These are phyloP conservation scores for Quercus phellos DNA, from an alignment of 331 rosid species.

Conservation along the genomic window DNA sequence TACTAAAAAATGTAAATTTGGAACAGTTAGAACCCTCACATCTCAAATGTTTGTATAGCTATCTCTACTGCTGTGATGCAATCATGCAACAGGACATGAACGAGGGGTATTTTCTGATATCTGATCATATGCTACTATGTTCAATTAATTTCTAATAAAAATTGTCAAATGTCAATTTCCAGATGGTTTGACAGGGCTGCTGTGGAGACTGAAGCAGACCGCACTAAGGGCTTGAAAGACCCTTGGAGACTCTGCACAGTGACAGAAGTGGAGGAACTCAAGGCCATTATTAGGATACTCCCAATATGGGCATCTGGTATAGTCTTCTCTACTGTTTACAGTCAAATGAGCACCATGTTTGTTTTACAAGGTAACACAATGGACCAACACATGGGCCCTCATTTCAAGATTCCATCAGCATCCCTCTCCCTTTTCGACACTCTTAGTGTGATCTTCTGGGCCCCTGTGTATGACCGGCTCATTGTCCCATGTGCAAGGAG, in stretches of 20 bases:
- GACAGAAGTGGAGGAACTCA: constrained; percentile 77
- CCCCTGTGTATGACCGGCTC: constrained; percentile 46
- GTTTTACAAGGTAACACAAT: constrained; percentile 74
- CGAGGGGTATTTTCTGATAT: background rate
- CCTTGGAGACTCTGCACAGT: constrained; percentile 76
- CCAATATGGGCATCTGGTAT: constrained; percentile 75
- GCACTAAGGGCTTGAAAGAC: constrained; percentile 15
- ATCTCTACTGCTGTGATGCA: no score
- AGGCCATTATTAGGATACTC: constrained; percentile 45
- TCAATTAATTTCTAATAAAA: background rate
- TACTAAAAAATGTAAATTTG: no score
- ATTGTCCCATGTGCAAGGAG: constrained; percentile 53
- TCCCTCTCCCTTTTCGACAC: constrained; percentile 69
- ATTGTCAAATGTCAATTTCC: constrained; percentile 14
- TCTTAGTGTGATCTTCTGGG: constrained; percentile 65
- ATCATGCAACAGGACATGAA: no score
- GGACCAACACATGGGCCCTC: constrained; percentile 64
- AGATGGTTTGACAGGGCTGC: constrained; percentile 78
- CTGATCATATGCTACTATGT: background rate
- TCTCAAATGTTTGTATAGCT: no score
- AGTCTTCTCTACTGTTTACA: constrained; percentile 56
- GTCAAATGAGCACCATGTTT: constrained; percentile 82
- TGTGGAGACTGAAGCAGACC: constrained; percentile 37
- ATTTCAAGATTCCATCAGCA: constrained; percentile 66
- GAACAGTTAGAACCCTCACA: no score